Conservation (phyloP, 106 monocot species). For the Phalaenopsis equestris region DNA sequence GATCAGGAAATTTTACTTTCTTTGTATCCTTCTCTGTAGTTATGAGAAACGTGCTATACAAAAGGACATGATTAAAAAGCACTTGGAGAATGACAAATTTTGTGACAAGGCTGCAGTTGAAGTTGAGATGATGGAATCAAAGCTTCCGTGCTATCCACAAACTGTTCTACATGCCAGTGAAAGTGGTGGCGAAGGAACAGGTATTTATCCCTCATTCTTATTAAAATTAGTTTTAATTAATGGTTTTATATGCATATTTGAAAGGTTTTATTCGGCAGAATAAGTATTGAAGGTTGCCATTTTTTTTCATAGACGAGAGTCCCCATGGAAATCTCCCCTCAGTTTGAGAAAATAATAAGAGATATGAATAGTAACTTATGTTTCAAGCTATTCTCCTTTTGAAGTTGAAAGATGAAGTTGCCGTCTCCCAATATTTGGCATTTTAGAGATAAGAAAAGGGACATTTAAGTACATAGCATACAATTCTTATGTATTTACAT, state of each 20-base stretch:
- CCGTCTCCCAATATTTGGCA: background rate
- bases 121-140: conserved; percentile 72
- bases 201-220: background rate
- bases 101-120: conserved; percentile 31
- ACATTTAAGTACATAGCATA: too few relatives aligned
- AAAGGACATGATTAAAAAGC: conserved; percentile 50
- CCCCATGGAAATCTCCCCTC: background rate
- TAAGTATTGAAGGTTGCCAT: background rate
- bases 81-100: conserved; percentile 23
- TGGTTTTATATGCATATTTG: background rate
- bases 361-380: background rate
- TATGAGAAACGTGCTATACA: conserved; percentile 73
- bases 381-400: background rate
- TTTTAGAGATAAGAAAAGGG: background rate
- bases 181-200: conserved; percentile 2
- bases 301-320: background rate
- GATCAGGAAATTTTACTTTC: background rate
- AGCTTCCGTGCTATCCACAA: conserved; percentile 10
- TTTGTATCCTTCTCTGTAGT: conserved; percentile 16
- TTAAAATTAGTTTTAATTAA: too few relatives aligned
- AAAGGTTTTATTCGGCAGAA: background rate
- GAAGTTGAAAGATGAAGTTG: background rate
- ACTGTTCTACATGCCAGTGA: background rate
- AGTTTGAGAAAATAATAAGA: background rate
- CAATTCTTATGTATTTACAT: too few relatives aligned